phyloP scores from a whole-genome alignment of 768 basidiomycete genomes.

The Mrakia blollopis region DNA sequence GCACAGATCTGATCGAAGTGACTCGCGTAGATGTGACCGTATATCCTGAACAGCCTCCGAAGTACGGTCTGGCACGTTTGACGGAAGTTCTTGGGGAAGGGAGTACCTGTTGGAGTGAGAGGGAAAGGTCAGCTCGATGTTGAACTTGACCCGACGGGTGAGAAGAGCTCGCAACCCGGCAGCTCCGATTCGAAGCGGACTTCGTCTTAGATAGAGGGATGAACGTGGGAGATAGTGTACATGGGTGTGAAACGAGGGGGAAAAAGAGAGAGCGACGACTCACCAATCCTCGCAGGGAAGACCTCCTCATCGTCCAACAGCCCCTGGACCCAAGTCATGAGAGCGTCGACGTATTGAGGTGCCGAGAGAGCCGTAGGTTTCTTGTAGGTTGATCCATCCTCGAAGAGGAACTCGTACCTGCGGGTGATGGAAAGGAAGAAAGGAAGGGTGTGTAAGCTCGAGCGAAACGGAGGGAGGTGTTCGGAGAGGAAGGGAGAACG shows the following conservation, averaged over 20 bases:
- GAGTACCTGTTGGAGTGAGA: slow-evolving; percentile 57
- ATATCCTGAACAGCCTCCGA: slow-evolving; percentile 88
- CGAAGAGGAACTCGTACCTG: slow-evolving; percentile 33
- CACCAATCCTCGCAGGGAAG: slow-evolving; percentile 94
- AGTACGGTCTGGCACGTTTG: slow-evolving; percentile 88
- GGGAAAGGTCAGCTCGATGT: neutral
- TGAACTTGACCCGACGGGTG: neutral
- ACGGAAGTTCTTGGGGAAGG: slow-evolving; percentile 84
- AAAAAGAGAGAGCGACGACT: slow-evolving; percentile 23
- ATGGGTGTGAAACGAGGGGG: no score
- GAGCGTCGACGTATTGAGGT: slow-evolving; percentile 83
- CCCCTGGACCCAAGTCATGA: slow-evolving; percentile 98
- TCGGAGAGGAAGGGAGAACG: neutral
- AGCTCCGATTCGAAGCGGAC: no score
- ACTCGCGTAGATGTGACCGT: slow-evolving; percentile 97
- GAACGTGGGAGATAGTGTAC: no score
- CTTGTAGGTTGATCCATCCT: slow-evolving; percentile 36
- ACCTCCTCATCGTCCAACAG: slow-evolving; percentile 84
- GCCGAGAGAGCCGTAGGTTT: slow-evolving; percentile 43
- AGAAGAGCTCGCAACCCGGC: no score
- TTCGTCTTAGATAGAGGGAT: no score
- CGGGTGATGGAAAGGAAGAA: neutral
- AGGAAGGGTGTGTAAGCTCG: neutral
- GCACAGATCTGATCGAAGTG: slow-evolving; percentile 99
- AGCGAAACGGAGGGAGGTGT: neutral